Evolutionary conservation across 73 alveolate genomes (phyloP).

Genomic region (Breviolum minutum): DNA sequence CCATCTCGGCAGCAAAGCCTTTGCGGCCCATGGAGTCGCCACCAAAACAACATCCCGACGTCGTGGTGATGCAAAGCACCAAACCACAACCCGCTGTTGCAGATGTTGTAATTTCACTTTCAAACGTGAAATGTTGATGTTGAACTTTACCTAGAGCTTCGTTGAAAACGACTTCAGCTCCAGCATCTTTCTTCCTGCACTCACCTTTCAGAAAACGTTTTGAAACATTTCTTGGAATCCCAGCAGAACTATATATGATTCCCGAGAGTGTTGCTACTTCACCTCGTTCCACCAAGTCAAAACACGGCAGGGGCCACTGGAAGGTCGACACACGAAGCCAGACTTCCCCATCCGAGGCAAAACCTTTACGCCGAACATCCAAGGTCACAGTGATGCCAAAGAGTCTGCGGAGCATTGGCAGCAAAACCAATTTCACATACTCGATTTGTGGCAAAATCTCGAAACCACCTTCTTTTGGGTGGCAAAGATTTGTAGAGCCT

Average conservation of each 20-base stretch:
- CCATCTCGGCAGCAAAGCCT: constrained; percentile 29
- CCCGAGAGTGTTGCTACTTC: constrained; percentile 14
- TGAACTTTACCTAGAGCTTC: background rate
- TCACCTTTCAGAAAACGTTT: constrained; percentile 36
- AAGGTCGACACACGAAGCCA: background rate
- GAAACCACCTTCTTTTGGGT: background rate
- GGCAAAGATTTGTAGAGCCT: constrained; percentile 45
- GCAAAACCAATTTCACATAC: constrained; percentile 11
- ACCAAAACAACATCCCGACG: constrained; percentile 21
- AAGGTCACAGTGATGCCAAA: constrained; percentile 13
- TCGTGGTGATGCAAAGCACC: constrained; percentile 8
- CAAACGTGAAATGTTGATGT: background rate
- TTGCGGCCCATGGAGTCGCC: constrained; percentile 71
- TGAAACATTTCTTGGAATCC: constrained; percentile 37
- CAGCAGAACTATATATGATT: constrained; percentile 20
- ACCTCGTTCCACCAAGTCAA: constrained; percentile 21
- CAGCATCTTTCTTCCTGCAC: constrained; percentile 9
- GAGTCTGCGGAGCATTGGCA: constrained; percentile 46
- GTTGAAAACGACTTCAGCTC: constrained; percentile 17
- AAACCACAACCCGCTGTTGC: constrained; percentile 70
- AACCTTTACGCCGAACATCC: constrained; percentile 51
- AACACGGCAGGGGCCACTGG: constrained; percentile 40
- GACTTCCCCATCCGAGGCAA: constrained; percentile 35
- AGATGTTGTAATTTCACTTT: background rate
- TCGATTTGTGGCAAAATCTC: constrained; percentile 46